phyloP scores from a whole-genome alignment of 345 rosid genomes.

The Crucihimalaya himalaica region DNA sequence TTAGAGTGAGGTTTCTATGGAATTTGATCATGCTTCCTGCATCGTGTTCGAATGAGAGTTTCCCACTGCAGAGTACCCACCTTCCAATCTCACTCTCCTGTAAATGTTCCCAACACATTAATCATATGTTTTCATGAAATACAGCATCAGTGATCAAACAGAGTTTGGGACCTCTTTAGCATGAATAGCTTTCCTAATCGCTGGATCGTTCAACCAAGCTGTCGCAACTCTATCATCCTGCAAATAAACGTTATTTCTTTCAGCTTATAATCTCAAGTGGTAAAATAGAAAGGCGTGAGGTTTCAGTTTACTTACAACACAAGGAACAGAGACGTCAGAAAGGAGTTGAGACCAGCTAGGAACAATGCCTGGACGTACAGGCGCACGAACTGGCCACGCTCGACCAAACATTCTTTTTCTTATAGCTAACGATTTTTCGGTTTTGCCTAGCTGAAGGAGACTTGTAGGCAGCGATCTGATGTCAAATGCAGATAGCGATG shows the following conservation, averaged over 20 bases:
- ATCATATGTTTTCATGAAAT: background rate
- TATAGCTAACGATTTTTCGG: constrained; percentile 72
- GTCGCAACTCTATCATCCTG: constrained; percentile 86
- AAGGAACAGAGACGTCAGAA: constrained; percentile 55
- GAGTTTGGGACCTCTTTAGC: constrained; percentile 56
- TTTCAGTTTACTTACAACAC: constrained; percentile 60
- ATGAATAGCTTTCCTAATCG: constrained; percentile 68
- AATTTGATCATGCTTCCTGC: constrained; percentile 85
- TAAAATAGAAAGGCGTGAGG: background rate
- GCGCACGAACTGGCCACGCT: constrained; percentile 90
- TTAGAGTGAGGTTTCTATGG: constrained; percentile 79
- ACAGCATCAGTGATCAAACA: background rate
- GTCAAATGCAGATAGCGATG: constrained; percentile 46
- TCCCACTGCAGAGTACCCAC: constrained; percentile 64
- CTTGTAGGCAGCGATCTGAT: constrained; percentile 54
- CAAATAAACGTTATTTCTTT: constrained; percentile 1
- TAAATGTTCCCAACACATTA: constrained; percentile 2
- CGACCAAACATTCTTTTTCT: constrained; percentile 90
- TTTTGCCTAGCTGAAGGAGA: constrained; percentile 53
- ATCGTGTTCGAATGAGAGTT: constrained; percentile 50
- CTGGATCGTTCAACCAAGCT: constrained; percentile 69
- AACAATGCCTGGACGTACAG: constrained; percentile 76
- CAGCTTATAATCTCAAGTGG: background rate
- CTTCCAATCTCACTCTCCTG: constrained; percentile 53
- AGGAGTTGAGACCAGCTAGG: constrained; percentile 91